Base-by-base conservation (phyloP, 1,139 yeast genomes). In the Protomyces inouyei region DNA sequence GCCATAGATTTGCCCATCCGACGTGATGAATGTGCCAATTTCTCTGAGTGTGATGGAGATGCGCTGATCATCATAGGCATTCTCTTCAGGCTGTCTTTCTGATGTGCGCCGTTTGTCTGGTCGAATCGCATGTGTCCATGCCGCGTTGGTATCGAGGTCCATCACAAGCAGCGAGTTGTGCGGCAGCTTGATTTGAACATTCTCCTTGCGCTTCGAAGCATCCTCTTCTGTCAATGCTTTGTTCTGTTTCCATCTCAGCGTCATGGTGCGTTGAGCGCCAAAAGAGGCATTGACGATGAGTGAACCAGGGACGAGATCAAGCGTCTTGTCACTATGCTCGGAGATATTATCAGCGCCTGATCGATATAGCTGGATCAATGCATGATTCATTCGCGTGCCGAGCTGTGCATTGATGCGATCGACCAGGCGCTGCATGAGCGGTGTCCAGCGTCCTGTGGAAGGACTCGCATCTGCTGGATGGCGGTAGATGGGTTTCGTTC, bases 311-410 rank as follows among this genome's bases (percentile, higher is more conserved):
- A 52, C 64, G n/a, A 69, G 38, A 57, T 69, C 71, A 21, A 69
- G 53, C 25, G 71, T 68, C 46, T 69, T 69, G 53, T 69, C 71
- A 1, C 70, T 60, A 37, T 69, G 71, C 57, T 69, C 70, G 10
- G 71, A 67, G 43, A 69, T 68, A 18, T 61, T 55, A 46, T 69
- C 71, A 3, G 48, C 51, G 36, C 70, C 70, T 12, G 63, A 45
- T 3, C 70, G 65, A 55, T 69, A 69, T 28, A 65, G 67, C 52
- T 69, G 71, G n/a, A 69, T 60, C 36, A 69, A 57, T 10, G 65
- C 70, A 46, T 69, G 71, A 52, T 69, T 69, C 23, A 69, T 51
- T n/a, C 25, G 43, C 5, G 55, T 59, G 38, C 61, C 60, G 36
- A 59, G 54, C 16, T 59, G 65, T n/a, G 55, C 55, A 23, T 63